Evolutionary conservation across 2,329 filamentous ascomycete species (phyloP).

Genomic region (Cladorrhinum sp.): DNA sequence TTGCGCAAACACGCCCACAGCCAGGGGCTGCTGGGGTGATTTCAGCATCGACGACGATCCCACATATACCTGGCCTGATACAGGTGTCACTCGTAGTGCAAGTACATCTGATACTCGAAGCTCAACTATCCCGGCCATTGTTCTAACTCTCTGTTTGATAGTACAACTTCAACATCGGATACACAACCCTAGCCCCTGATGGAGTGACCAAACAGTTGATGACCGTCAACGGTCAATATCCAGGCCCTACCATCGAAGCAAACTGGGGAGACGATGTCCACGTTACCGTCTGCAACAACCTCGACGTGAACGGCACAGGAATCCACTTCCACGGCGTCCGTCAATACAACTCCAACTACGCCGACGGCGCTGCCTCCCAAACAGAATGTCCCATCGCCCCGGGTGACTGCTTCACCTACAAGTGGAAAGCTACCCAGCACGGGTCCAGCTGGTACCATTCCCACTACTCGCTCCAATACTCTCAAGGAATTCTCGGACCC

Average conservation of each 20-base stretch:
- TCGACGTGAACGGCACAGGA: conserved; percentile 2
- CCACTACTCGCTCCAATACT: conserved; percentile 32
- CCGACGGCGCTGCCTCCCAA: conserved; percentile 9
- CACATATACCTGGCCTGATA: neutral
- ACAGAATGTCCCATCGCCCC: conserved; percentile 47
- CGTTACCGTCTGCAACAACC: conserved; percentile 2
- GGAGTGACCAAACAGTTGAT: conserved; percentile 4
- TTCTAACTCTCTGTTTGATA: no score
- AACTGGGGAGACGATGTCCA: conserved; percentile 7
- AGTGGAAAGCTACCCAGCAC: conserved; percentile 32
- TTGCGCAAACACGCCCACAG: neutral
- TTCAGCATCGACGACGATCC: conserved; percentile 5
- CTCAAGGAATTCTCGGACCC: conserved; percentile 16
- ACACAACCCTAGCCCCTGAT: conserved; percentile 4
- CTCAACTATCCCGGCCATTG: no score
- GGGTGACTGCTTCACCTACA: conserved; percentile 36
- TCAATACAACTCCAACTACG: conserved; percentile 1
- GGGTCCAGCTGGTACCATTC: conserved; percentile 36
- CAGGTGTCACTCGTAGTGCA: conserved; percentile 5
- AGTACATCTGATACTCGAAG: no score
- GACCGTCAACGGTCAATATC: conserved; percentile 7
- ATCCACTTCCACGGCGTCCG: conserved; percentile 17
- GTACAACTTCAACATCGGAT: conserved; percentile 5
- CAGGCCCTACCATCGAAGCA: conserved; percentile 8
- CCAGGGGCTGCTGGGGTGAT: conserved; percentile 3